Percentiles rank a stretch among this genome's conserved stretches.
These are phyloP conservation scores for Ophiocordyceps camponoti-floridani DNA, from an alignment of 2,329 filamentous ascomycete species.

Conservation along the genomic window DNA sequence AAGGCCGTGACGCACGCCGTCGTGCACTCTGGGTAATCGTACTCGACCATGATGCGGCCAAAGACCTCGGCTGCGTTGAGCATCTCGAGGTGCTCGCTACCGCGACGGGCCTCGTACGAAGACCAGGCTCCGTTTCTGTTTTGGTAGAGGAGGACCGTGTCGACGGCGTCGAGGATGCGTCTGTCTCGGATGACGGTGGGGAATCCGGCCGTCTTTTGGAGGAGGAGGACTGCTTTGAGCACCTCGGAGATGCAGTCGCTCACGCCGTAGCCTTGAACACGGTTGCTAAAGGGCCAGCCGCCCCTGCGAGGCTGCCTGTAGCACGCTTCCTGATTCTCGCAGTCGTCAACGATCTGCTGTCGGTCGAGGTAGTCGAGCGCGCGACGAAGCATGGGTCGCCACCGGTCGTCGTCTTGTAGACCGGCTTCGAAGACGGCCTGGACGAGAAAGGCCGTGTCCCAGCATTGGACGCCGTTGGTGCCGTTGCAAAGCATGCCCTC, in stretches of 20 bases:
- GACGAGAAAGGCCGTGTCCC: slow-evolving; percentile 86
- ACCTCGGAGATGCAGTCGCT: slow-evolving; percentile 90
- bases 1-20: slow-evolving; percentile 84
- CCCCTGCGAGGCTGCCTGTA: slow-evolving; percentile 87
- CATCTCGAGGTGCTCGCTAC: slow-evolving; percentile 59
- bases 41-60: slow-evolving; percentile 94
- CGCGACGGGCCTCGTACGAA: slow-evolving; percentile 75
- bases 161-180: slow-evolving; percentile 72
- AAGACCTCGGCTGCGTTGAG: slow-evolving; percentile 96
- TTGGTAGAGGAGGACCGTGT: slow-evolving; percentile 83
- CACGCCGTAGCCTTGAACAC: slow-evolving; percentile 83
- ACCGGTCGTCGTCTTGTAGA: slow-evolving; percentile 58
- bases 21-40: slow-evolving; percentile 95
- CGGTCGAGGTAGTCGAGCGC: slow-evolving; percentile 74
- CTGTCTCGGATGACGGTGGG: slow-evolving; percentile 56
- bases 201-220: slow-evolving; percentile 65
- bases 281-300: slow-evolving; percentile 90
- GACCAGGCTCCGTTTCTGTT: slow-evolving; percentile 73
- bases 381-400: slow-evolving; percentile 66
- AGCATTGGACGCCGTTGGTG: slow-evolving; percentile 94
- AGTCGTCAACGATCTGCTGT: slow-evolving; percentile 80
- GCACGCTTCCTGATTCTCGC: slow-evolving; percentile 55
- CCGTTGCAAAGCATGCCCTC: slow-evolving; percentile 93
- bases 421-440: slow-evolving; percentile 68
- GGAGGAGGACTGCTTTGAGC: slow-evolving; percentile 66